phyloP scores from a whole-genome alignment of 2,329 filamentous ascomycete genomes.

The Calonectria leucothoes region DNA sequence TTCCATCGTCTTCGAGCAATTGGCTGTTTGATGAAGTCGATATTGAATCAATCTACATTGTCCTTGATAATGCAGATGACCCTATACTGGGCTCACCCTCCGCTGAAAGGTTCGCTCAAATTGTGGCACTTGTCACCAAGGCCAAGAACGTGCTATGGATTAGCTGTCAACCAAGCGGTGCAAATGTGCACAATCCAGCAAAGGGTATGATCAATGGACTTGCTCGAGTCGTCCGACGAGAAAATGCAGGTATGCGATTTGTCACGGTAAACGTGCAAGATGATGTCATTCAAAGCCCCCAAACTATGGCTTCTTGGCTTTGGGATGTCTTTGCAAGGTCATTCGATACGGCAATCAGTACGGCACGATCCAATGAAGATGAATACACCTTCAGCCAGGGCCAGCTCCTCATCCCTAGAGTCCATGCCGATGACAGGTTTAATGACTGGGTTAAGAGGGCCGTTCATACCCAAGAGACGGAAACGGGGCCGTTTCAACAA shows the following conservation, averaged over 20 bases:
- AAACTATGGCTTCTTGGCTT: background rate
- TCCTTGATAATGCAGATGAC: slow-evolving; percentile 17
- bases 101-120: slow-evolving; percentile 10
- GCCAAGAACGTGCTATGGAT: slow-evolving; percentile 27
- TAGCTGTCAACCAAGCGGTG: slow-evolving; percentile 15
- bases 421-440: slow-evolving; percentile 20
- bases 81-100: slow-evolving; percentile 15
- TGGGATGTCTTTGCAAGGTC: slow-evolving; percentile 14
- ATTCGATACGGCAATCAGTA: slow-evolving; percentile 6
- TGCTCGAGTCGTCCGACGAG: slow-evolving; percentile 33
- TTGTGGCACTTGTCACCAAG: slow-evolving; percentile 7
- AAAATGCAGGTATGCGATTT: slow-evolving; percentile 30
- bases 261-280: slow-evolving; percentile 32
- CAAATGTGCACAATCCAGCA: slow-evolving; percentile 5
- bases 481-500: slow-evolving; percentile 11
- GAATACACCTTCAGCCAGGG: slow-evolving; percentile 24
- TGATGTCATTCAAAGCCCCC: slow-evolving; percentile 18
- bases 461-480: slow-evolving; percentile 12
- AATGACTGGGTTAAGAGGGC: slow-evolving; percentile 19
- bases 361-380: slow-evolving; percentile 12
- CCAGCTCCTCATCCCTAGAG: slow-evolving; percentile 24
- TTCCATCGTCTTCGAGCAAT: background rate
- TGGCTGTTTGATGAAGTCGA: slow-evolving; percentile 7
- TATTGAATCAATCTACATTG: slow-evolving; percentile 16
- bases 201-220: slow-evolving; percentile 35